Conservation (phyloP, 2,329 filamentous ascomycete species). For the Xylariaceae sp. region DNA sequence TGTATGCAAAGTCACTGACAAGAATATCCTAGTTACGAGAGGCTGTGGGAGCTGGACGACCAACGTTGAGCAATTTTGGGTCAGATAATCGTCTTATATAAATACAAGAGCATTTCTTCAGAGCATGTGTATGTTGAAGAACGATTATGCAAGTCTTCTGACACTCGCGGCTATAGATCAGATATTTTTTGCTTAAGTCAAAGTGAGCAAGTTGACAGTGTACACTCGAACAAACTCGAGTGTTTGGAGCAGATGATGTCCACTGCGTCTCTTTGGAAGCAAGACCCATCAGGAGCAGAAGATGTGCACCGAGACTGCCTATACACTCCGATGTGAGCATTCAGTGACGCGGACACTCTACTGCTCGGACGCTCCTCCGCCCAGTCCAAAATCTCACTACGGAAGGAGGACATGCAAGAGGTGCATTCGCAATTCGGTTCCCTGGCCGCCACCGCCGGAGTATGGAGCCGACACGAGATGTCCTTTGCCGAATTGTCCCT, state of each 20-base stretch:
- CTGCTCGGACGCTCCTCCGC: constrained; percentile 41
- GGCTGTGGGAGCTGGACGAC: too few species aligned
- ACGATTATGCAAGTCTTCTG: too few species aligned
- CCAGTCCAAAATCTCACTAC: constrained; percentile 22
- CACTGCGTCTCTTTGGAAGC: neutral
- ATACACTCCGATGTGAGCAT: constrained; percentile 52
- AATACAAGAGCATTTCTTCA: too few species aligned
- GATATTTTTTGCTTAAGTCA: too few species aligned
- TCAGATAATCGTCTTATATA: too few species aligned
- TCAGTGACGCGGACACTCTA: constrained; percentile 44
- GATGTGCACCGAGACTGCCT: constrained; percentile 51
- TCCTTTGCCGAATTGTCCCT: constrained; percentile 47
- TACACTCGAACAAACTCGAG: too few species aligned
- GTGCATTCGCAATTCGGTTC: constrained; percentile 42
- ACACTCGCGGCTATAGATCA: too few species aligned
- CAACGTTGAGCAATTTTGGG: too few species aligned
- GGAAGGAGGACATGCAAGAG: constrained; percentile 41
- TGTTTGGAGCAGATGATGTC: neutral
- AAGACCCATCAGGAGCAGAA: constrained; percentile 7
- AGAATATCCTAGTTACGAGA: too few species aligned
- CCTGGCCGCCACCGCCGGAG: constrained; percentile 47
- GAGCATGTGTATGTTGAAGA: too few species aligned
- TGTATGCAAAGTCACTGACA: too few species aligned
- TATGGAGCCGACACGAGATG: constrained; percentile 41
- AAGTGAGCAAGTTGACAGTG: too few species aligned